Base-by-base conservation (phyloP, 352 stramenopile species). In the Pythium pyrilobum region DNA sequence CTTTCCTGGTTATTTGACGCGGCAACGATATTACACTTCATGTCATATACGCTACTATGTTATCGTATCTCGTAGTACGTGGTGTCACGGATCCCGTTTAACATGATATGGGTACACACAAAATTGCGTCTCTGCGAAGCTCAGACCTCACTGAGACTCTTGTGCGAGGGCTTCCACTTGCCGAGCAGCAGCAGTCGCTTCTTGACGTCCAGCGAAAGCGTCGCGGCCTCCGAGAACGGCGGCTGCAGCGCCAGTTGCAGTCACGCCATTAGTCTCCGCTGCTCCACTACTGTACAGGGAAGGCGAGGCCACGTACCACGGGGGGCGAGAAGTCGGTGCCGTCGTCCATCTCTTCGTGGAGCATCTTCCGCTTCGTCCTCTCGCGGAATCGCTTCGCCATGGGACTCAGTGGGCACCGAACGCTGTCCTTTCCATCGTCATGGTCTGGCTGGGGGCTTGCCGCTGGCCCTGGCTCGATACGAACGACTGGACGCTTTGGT, bases 121-220 rank as follows among this genome's bases (percentile, higher is more conserved):
- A 2, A 39, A 0, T 28, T 40, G 18, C 21, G 3, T 34, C 12
- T 5, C 20, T 16, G 4, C 18, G 6, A 45, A 43, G 2, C 2
- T 56, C 28, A 52, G 5, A 49, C 36, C 16, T 59, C 42, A 21
- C 40, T 47, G 5, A 62, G 45, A 11, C 45, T 52, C 37, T 42
- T 57, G 33, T 64, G 56, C n/a, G 56, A 16, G 15, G 56, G 56
- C 29, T 64, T 65, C 72, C 74, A 83, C 43, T 76, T 74, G 13
- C 77, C 71, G 12, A 85, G 65, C 25, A 85, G 44, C 4, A 81
- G 29, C 15, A 85, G 42, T 7, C 77, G 72, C 61, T 84, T 83
- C 54, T 81, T 83, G 33, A 88, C 74, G 12, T 75, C 63, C 8
- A 85, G 65, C 1, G 74, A 76, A 18, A 88, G 69, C 42, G 67